Evolutionary conservation across 2,329 filamentous ascomycete species (phyloP), one percentile per base, ranked within the genome.

Genomic region (Neocatenulostroma microsporum): DNA sequence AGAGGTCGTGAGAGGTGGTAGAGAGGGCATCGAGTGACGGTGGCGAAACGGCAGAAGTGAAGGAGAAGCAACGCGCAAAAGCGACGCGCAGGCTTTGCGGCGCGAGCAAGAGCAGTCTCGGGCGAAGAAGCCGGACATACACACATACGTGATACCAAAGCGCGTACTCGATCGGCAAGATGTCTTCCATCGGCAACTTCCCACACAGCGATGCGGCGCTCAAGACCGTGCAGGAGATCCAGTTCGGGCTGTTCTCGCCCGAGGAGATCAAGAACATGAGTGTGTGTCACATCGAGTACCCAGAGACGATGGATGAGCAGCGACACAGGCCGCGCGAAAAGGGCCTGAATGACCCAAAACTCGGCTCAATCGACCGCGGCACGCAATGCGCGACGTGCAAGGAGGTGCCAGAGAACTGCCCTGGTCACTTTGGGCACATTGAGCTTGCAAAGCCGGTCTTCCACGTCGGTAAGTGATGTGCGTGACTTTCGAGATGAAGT

Each of bases 191-290:
- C 68, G 80, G 89, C 51, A 93, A 93, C 60, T 94, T 94, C 60
- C 74, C 82, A 59, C 85, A 87, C 67, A 94, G 85, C 62, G 88
- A 84, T 76, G 88, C 84, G 77, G 88, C 88, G 64, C 76, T 96
- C 76, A 89, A 91, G 73, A 94, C 84, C 50, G 88, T 98, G 57
- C 82, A 95, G 74, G 93, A 98, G 74, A 94, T 98, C 56, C 93
- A 98, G 73, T 98, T 98, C 61, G 91, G 91, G 60, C 77, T 98
- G 61, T 78, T 98, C 65, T 94, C 91, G 23, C 91, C 91, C 18
- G 91, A 98, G 63, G 93, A 98, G 71, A 94, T 96, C 67, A 96
- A 98, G 73, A 88, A 83, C 57, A 93, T 96, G 86, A 95, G 88
- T 66, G 89, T 96, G 47, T 84, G 81, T 53, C 85, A 94, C 62